Base-by-base conservation (phyloP, 495 filamentous ascomycete genomes). In the Aspergillus bridgeri region DNA sequence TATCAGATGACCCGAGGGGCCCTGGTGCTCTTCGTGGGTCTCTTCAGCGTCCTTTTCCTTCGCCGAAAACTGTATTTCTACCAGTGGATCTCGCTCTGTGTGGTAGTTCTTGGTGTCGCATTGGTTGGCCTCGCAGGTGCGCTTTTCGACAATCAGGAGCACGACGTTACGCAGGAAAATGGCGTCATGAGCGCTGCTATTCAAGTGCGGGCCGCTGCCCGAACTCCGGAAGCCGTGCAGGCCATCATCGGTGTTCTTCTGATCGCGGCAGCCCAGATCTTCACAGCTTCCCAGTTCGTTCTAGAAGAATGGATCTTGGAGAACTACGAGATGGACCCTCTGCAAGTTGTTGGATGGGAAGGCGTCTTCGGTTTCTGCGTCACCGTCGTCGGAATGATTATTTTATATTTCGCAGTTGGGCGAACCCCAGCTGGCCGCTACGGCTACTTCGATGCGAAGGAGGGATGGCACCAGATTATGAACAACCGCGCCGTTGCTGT, bases 1-100 rank as follows among this genome's bases (percentile, higher is more conserved):
- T 98, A 97, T 77, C 94, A 98, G 70, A 98, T 98, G 94, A 98
- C 93, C 8, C 82, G 94, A 24, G 94, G 94, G 17, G 93, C 94
- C 0, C 78, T 98, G 23, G 92, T 98, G 17, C 79, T 98, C 5
- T 98, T 98, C 57, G 94, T 98, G 11, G 94, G 94, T 0, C 73
- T 97, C 0, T 97, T 98, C 77, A 96, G 91, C 67, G 92, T 98
- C 6, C 62, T 96, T 3, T 98, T 98, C 69, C 75, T 98, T 38
- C 85, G 81, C 53, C 85, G 91, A 27, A 86, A 82, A 61, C 79
- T 98, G 29, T 81, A 86, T 58, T 59, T 86, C 5, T 96, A 91
- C 75, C 92, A 98, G 67, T 98, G 94, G 94, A 76, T 87, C 58
- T 87, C 91, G 6, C 82, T 98, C 5, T 79, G 93, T 38, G 81